phyloP scores from a whole-genome alignment of 805 yeast genomes.

The Martiniozyma abietophila region DNA sequence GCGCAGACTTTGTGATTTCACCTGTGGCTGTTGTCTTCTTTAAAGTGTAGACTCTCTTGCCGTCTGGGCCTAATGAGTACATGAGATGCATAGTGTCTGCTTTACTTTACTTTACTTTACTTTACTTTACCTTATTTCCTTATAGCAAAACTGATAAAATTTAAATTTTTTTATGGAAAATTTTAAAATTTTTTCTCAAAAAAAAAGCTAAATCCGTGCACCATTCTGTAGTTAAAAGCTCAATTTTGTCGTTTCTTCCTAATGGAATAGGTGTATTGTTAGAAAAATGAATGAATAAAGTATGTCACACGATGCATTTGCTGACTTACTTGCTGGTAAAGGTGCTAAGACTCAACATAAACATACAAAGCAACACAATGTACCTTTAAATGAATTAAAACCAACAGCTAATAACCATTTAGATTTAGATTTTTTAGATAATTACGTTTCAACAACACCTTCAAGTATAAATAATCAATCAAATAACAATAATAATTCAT shows the following conservation, averaged over 20 bases:
- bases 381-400: conserved; percentile 1
- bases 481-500: too few species aligned
- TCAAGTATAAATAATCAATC: too few species aligned
- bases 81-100: conserved; percentile 76
- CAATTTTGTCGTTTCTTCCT: too few species aligned
- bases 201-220: too few species aligned
- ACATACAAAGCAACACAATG: conserved; percentile 2
- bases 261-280: too few species aligned
- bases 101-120: too few species aligned
- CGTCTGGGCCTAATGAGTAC: conserved; percentile 93
- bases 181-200: too few species aligned
- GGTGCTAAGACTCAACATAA: conserved; percentile 14
- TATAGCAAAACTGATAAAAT: too few species aligned
- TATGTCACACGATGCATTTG: conserved; percentile 40
- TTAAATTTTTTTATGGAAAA: background rate
- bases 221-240: too few species aligned
- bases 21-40: conserved; percentile 75
- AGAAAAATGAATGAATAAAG: too few species aligned
- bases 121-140: too few species aligned
- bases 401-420: conserved; percentile 15
- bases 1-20: conserved; percentile 96
- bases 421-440: conserved; percentile 25
- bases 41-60: conserved; percentile 91
- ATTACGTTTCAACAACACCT: conserved; percentile 8
- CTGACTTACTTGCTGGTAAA: conserved; percentile 29